Evolutionary conservation across 2,329 filamentous ascomycete genomes (phyloP), one percentile per base, ranked within the genome.

Genomic region (Ophiocordyceps robertsii): DNA sequence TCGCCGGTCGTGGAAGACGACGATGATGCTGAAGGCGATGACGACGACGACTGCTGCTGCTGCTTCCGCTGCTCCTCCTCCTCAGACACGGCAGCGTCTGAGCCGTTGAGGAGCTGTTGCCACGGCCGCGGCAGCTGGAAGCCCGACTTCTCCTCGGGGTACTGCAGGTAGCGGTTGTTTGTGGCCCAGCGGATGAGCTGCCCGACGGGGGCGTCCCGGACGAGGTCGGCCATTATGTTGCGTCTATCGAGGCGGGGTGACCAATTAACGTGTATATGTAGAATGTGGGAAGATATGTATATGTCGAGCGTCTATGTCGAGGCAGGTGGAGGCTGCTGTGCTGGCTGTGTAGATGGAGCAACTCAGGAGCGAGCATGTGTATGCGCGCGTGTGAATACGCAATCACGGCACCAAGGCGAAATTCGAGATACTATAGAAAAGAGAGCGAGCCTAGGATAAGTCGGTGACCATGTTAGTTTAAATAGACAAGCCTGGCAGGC

Each of bases 151-250:
- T 82, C 77, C 60, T 80, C 77, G 14, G 75, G 75, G 46, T 80
- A 80, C 44, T 68, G 65, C 12, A 81, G 61, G 37, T 72, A 53
- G 36, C 59, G 65, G 52, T 75, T 76, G 29, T 59, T 57, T 3
- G 75, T 74, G 42, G 69, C 40, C 50, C 64, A 72, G 50, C 77
- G 68, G 48, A 80, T 65, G 39, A 78, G 49, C 49, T 80, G 75
- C 49, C 77, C 77, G 47, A 78, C 50, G 27, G 75, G 67, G 45
- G 75, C 67, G 44, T 80, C 76, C 54, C 74, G 63, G 44, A 80
- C 53, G 19, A 58, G 36, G 41, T 59, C 59, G 41, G 53, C 52
- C 54, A 62, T 53, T 7, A 29, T 35, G 11, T 4, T 3, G 30
- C 12, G 7, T 24, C 24, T 24, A 24, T 24, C 24, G 24, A 24